Conservation (phyloP, 2,329 filamentous ascomycete species). For the Chaetomium strumarium region DNA sequence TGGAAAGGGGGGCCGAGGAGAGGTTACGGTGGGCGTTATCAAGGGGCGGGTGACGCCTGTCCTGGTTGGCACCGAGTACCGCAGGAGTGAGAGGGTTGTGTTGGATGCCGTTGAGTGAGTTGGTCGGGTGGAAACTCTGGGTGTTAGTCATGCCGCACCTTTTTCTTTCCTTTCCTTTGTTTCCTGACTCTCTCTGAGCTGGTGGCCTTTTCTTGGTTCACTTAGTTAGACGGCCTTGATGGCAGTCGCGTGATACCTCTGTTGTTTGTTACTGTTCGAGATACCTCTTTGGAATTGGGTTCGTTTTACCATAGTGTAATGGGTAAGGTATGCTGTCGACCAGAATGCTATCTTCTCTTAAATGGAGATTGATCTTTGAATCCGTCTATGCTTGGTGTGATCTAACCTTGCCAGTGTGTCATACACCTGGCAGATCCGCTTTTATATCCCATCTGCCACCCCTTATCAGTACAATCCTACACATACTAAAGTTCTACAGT, state of each 20-base stretch:
- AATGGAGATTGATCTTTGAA: no score
- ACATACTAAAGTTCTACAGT: background rate
- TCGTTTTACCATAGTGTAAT: conserved; percentile 1
- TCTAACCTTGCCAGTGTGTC: no score
- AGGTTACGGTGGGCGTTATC: conserved; percentile 9
- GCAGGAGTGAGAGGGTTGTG: conserved; percentile 50
- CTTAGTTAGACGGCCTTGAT: conserved; percentile 14
- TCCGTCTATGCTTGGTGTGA: no score
- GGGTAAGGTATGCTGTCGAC: background rate
- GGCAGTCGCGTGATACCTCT: conserved; percentile 18
- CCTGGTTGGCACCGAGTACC: conserved; percentile 36
- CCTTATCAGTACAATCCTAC: background rate
- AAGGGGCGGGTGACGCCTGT: conserved; percentile 36
- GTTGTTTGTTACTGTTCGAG: conserved; percentile 6
- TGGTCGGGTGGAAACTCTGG: background rate
- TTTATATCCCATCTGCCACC: background rate
- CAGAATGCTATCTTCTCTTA: background rate
- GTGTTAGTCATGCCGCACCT: background rate
- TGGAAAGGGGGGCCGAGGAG: background rate
- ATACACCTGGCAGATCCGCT: background rate
- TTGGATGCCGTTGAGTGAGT: conserved; percentile 39
- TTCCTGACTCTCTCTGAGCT: background rate
- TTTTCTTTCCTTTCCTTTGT: background rate
- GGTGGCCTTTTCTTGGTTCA: background rate
- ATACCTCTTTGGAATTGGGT: conserved; percentile 5